A percentile compares a stretch with the other conserved stretches of the same genome.
These are phyloP conservation scores for Holtermanniella nyarrowii DNA, from an alignment of 768 basidiomycete genomes.

Conservation along the genomic window DNA sequence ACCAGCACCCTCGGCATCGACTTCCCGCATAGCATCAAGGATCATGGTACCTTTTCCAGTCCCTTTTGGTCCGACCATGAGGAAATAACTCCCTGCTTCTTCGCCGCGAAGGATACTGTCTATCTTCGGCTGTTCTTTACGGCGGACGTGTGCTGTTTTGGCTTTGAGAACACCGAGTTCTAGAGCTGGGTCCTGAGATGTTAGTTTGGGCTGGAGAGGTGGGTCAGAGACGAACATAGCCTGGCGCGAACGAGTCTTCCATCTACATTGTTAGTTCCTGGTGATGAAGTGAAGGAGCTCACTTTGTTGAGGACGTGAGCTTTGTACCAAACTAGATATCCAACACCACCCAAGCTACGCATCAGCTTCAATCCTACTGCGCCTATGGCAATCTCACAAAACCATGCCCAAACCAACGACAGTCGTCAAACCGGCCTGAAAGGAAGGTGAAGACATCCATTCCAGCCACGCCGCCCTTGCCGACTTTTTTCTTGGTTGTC, in stretches of 20 bases:
- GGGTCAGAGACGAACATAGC: constrained; percentile 59
- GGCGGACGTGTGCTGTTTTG: constrained; percentile 49
- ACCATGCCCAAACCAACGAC: constrained; percentile 36
- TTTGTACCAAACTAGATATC: constrained; percentile 72
- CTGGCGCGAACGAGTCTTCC: constrained; percentile 62
- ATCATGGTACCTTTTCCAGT: constrained; percentile 76
- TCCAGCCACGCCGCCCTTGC: constrained; percentile 16
- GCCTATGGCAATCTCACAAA: constrained; percentile 8
- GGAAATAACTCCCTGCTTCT: constrained; percentile 62
- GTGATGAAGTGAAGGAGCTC: constrained; percentile 8
- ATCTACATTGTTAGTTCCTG: constrained; percentile 46
- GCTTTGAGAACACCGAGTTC: constrained; percentile 29
- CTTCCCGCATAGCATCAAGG: constrained; percentile 65
- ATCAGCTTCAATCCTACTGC: neutral
- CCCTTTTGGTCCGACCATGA: constrained; percentile 75
- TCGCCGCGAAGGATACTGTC: constrained; percentile 68
- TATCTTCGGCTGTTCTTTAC: constrained; percentile 64
- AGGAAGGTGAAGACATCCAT: constrained; percentile 25
- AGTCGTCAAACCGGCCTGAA: constrained; percentile 37
- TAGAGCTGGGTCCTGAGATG: constrained; percentile 29
- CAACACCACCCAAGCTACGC: constrained; percentile 56
- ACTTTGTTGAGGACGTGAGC: constrained; percentile 70
- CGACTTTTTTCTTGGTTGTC: neutral
- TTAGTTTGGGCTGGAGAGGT: neutral
- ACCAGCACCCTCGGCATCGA: constrained; percentile 53